Percentiles rank a stretch among this genome's conserved stretches.
phyloP scores from a whole-genome alignment of 2,329 filamentous ascomycete species.

The Epichloe amarillans region DNA sequence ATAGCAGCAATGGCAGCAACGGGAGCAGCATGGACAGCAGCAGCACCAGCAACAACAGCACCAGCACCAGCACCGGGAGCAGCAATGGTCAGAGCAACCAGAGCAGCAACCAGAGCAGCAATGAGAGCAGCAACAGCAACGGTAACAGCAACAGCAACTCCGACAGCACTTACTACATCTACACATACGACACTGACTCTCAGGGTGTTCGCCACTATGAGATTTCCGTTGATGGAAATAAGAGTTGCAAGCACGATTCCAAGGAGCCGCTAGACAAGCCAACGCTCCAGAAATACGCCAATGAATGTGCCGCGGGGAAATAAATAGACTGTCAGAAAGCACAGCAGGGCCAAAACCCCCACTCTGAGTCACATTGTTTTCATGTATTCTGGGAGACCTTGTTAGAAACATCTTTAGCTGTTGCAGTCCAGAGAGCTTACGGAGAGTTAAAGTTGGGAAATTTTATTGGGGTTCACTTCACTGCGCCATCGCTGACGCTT shows the following conservation, averaged over 20 bases:
- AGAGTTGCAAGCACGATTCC: not conserved
- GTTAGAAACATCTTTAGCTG: no score
- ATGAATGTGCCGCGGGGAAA: not conserved
- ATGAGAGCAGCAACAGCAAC: not conserved
- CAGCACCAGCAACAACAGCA: not conserved
- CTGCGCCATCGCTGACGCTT: no score
- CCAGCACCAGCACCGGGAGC: no score
- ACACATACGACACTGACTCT: not conserved
- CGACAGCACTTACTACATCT: not conserved
- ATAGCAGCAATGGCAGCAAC: not conserved
- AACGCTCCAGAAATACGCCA: not conserved
- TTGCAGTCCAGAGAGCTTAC: no score
- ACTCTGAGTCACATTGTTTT: no score
- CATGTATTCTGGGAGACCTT: no score
- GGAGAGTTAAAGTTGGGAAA: no score
- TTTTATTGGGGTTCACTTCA: no score
- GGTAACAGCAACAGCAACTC: not conserved
- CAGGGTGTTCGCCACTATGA: not conserved
- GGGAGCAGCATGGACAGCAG: not conserved
- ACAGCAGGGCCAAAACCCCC: no score
- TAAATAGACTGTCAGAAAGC: no score
- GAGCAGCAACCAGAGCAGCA: no score
- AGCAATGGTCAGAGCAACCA: no score
- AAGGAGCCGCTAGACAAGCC: not conserved
- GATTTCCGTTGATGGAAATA: not conserved